Evolutionary conservation across 2,329 filamentous ascomycete species (phyloP), one percentile per base, ranked within the genome.

Genomic region (Emmonsiellopsis sp.): DNA sequence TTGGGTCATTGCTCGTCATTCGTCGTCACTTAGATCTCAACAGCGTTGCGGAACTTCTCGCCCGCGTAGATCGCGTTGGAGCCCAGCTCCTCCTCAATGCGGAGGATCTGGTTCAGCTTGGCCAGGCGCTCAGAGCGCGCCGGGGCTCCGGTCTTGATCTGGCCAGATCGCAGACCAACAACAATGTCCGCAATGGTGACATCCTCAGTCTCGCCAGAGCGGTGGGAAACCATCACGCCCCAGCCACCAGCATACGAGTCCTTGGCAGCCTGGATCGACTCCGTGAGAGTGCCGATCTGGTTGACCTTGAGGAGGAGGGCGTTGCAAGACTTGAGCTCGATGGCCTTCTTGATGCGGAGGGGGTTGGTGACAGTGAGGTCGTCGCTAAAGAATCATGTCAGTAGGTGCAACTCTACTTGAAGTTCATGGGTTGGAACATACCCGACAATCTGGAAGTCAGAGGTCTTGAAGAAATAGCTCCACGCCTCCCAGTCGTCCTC

Each of bases 401-500:
- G 56, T 46, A 54, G 33, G 33, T 11, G n/a, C n/a, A 10, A 32
- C 49, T 51, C 7, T 42, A 8, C 17, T 42, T 1, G 3, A 7
- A 3, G 3, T 42, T 42, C 17, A 14, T 7, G n/a, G 17, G 17
- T 14, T n/a, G n/a, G 36, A 36, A 66, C 73, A 61, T 68, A 77
- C 75, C 76, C 93, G 63, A 98, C 93, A 71, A 98, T 90, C 83
- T 98, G 93, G 81, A 94, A 91, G 76, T 96, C 85, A 71, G 89
- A 90, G 67, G 88, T 93, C 87, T 96, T 96, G 87, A 87, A 95
- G 86, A 97, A 98, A 86, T 97, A 95, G 84, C 88, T 95, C 93
- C 93, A 98, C 58, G 93, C 93, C 84, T 97, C 92, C 93, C 93
- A 98, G 82, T 98, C 93, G 69, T 97, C 93, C 84, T 98, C 93